Evolutionary conservation across 2,329 filamentous ascomycete genomes (phyloP).

Genomic region (Fusarium staphyleae): DNA sequence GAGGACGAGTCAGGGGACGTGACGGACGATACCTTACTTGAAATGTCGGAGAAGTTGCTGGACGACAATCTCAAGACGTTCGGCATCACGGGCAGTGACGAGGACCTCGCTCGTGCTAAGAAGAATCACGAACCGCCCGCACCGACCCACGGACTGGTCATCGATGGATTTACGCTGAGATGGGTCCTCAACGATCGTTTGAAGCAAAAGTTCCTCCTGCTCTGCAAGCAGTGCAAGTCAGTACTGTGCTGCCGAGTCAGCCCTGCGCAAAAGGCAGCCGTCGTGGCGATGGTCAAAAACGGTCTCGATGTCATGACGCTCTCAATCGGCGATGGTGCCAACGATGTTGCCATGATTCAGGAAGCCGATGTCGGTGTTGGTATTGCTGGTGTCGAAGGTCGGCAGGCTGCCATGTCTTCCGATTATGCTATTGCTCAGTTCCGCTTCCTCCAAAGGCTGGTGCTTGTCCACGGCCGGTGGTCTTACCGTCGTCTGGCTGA

Average conservation of each 20-base stretch:
- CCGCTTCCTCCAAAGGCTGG: conserved; percentile 81
- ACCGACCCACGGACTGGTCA: conserved; percentile 89
- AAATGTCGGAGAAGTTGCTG: conserved; percentile 72
- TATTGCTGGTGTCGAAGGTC: conserved; percentile 90
- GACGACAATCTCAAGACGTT: conserved; percentile 78
- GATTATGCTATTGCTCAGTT: conserved; percentile 97
- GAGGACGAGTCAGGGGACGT: conserved; percentile 69
- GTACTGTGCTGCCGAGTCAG: conserved; percentile 98
- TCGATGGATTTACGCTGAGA: conserved; percentile 93
- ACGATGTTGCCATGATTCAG: conserved; percentile 98
- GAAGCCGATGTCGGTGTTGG: conserved; percentile 96
- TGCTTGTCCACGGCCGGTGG: conserved; percentile 92
- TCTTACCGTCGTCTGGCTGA: conserved; percentile 95
- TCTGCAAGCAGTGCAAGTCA: conserved; percentile 97
- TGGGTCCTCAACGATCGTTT: conserved; percentile 82
- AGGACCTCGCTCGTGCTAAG: conserved; percentile 80
- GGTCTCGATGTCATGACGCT: conserved; percentile 96
- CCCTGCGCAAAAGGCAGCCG: conserved; percentile 95
- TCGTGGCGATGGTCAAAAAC: conserved; percentile 93
- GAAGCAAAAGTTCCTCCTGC: conserved; percentile 89
- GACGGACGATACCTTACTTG: conserved; percentile 58
- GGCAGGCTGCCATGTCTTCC: conserved; percentile 94
- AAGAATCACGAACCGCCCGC: conserved; percentile 85
- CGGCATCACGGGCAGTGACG: conserved; percentile 81
- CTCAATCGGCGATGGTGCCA: conserved; percentile 91